Evolutionary conservation across 768 basidiomycete genomes (phyloP), one percentile per base, ranked within the genome.

Genomic region (Leccinum barrowsii): DNA sequence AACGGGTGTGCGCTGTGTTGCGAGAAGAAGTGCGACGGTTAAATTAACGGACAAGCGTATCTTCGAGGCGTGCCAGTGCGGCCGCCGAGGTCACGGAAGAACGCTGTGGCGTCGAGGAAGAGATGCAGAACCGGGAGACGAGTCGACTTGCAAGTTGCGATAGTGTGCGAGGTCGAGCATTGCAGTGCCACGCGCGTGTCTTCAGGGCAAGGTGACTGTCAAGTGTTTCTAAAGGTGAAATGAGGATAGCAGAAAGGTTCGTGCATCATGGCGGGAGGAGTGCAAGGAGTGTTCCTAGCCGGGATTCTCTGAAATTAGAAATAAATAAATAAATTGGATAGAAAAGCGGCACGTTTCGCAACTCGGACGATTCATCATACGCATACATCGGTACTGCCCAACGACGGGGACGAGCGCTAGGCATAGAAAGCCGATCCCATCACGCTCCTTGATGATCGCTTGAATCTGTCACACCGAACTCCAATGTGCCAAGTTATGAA

Each of bases 271-370:
- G 53, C 56, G 59, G 65, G 57, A 67, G 44, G 65, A 70, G 59
- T 59, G 53, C 58, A 71, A 72, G 66, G 63, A 67, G 63, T 60
- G 55, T 68, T 63, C 44, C 54, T 63, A 70, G 63, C 66, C 65
- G 63, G 67, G 60, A 21, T 72, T 68, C 59, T 61, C 58, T 70
- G 62, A 65, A 70, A 70, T 66, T 65, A 56, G 47, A 63, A 66
- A 66, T 61, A 62, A 64, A 71, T 69, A 42, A 71, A 68, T 72
- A 63, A 66, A 57, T 70, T 70, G 57, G 57, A 59, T 72, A 62
- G 61, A 65, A 72, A 70, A 61, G 59, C 55, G 35, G 58, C 50
- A 44, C 21, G 62, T 55, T 26, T 50, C 46, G 47, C 57, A 26
- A 54, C 65, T 56, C 28, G 55, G 40, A 60, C 53, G 61, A 37